Evolutionary conservation across 108 stramenopile species (phyloP), one percentile per base, ranked within the genome.

Genomic region (Skeletonema costatum): DNA sequence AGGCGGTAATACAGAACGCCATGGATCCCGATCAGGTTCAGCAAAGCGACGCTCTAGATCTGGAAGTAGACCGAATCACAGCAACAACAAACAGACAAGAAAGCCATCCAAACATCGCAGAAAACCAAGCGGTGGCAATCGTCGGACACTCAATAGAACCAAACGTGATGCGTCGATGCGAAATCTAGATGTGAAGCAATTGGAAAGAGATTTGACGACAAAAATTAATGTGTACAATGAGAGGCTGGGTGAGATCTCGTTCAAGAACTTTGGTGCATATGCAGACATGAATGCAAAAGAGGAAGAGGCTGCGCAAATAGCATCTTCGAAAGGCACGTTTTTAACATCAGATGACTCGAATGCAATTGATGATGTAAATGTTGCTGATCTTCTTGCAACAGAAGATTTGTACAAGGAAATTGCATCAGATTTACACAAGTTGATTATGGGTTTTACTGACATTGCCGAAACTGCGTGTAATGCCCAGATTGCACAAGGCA

Each of bases 381-480:
- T 73, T 19, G 39, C 32, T 14, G 67, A 74, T 32, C 61, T 80
- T 12, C 63, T 59, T 8, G 66, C 63, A 19, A 74, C 79, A 32
- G 79, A 80, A 70, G 68, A 74, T 60, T 53, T 59, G 38, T 74
- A 70, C 41, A 35, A 42, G 6, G 29, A 46, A 9, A 75, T 81
- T 35, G 67, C 74, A 12, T 44, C 68, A 10, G 81, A 82, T 68
- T 76, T 68, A 30, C 48, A 50, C 50, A 30, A 56, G 8, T 31
- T 82, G 14, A 76, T 82, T 32, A 29, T 68, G 9, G 75, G 75
- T 3, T 68, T 53, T 48, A 62, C 61, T 6, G 66, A 64, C 30
- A 32, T 76, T 12, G 81, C 81, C 5, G 75, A 82, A 53, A 58
- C 66, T 5, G 66, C 67, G 5, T 76, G 75, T 44, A 56, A 56